phyloP scores from a whole-genome alignment of 495 filamentous ascomycete genomes.

The Pyronema omphalodes region DNA sequence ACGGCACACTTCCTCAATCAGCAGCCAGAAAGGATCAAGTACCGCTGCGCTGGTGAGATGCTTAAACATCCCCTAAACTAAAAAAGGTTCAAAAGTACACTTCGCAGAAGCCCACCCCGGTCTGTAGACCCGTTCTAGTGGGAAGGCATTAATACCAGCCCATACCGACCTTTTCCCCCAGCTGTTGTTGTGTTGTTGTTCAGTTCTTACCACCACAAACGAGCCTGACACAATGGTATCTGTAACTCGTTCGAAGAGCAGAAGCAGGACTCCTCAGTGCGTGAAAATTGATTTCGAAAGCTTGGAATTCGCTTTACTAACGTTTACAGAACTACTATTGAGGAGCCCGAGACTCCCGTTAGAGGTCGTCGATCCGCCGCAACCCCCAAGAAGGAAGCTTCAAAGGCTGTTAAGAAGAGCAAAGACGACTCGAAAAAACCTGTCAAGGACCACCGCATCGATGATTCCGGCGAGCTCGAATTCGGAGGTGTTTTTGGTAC shows the following conservation, averaged over 20 bases:
- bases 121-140: no score
- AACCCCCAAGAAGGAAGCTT: not conserved
- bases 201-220: no score
- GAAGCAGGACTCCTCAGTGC: not conserved
- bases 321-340: not conserved
- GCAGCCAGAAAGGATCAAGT: not conserved
- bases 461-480: slow-evolving; percentile 65
- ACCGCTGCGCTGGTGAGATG: no score
- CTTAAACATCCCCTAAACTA: no score
- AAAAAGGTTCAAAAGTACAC: no score
- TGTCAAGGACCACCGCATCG: slow-evolving; percentile 56
- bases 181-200: no score
- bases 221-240: not conserved
- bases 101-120: no score
- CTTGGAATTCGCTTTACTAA: not conserved
- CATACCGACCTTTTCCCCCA: no score
- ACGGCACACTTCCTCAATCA: no score
- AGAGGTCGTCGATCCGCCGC: not conserved
- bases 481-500: slow-evolving; percentile 74
- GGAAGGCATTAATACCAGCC: no score
- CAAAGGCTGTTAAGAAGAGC: not conserved
- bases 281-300: not conserved
- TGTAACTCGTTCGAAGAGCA: slow-evolving; percentile 3
- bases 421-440: slow-evolving; percentile 8
- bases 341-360: not conserved